These are phyloP conservation scores for Cornus florida DNA, from an alignment of 148 eudicot genomes.

Conservation along the genomic window DNA sequence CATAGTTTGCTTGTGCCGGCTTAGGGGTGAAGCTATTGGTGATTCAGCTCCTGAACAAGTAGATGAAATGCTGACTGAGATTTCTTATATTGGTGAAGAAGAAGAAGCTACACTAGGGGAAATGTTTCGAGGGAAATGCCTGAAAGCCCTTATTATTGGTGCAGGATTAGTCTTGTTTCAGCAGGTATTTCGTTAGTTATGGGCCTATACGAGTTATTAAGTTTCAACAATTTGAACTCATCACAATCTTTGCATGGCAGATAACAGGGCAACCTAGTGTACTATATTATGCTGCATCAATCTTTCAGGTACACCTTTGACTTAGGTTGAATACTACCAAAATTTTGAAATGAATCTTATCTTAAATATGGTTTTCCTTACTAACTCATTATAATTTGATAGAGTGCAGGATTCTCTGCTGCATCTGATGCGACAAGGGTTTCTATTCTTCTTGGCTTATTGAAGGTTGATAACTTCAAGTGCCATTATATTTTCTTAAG, in stretches of 20 bases:
- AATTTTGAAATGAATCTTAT: neutral
- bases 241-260: constrained; percentile 36
- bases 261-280: constrained; percentile 99
- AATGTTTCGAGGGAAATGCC: constrained; percentile 83
- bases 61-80: constrained; percentile 80
- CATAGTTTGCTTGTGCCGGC: constrained; percentile 69
- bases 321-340: neutral
- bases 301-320: constrained; percentile 62
- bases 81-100: constrained; percentile 63
- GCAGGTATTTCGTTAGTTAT: constrained; percentile 46
- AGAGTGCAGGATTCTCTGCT: constrained; percentile 99
- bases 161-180: constrained; percentile 89
- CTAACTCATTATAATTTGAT: constrained; percentile 21
- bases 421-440: constrained; percentile 96
- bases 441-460: constrained; percentile 83
- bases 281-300: constrained; percentile 87
- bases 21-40: constrained; percentile 60
- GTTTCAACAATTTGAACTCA: constrained; percentile 5
- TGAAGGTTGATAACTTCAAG: constrained; percentile 51
- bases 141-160: constrained; percentile 88
- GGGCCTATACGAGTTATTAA: neutral
- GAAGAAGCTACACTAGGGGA: constrained; percentile 51
- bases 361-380: neutral
- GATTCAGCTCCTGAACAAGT: constrained; percentile 70
- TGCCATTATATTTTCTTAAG: too few species aligned